phyloP scores from a whole-genome alignment of 345 rosid species.

The Rhodamnia rubescens region DNA sequence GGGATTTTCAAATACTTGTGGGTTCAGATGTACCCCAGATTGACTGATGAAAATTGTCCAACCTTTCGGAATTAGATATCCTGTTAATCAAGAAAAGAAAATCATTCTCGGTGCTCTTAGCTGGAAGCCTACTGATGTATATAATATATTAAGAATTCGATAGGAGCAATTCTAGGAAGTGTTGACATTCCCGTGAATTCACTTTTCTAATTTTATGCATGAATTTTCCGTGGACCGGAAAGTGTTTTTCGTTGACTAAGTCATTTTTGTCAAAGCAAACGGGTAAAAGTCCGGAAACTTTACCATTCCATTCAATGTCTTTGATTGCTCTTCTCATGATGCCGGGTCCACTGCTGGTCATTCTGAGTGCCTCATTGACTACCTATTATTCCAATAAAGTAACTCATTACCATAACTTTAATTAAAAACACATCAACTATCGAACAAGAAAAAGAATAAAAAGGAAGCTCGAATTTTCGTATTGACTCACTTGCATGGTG shows the following conservation, averaged over 20 bases:
- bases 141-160: too few species aligned
- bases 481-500: not conserved
- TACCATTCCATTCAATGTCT: slow-evolving; percentile 7
- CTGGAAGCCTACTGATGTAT: too few species aligned
- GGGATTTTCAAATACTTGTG: slow-evolving; percentile 21
- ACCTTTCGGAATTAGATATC: slow-evolving; percentile 33
- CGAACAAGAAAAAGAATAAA: not conserved
- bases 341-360: slow-evolving; percentile 21
- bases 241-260: too few species aligned
- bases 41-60: slow-evolving; percentile 23
- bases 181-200: too few species aligned
- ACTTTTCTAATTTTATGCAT: too few species aligned
- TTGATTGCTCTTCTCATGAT: slow-evolving; percentile 21
- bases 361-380: slow-evolving; percentile 32
- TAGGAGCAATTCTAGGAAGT: too few species aligned
- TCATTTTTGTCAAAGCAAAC: too few species aligned
- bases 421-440: not conserved
- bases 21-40: slow-evolving; percentile 12
- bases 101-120: too few species aligned
- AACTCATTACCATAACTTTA: not conserved
- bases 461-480: too few species aligned
- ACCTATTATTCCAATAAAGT: slow-evolving; percentile 9
- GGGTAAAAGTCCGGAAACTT: too few species aligned
- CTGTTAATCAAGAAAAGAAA: not conserved
- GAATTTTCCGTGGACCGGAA: too few species aligned